Base-by-base conservation (phyloP, 2,329 filamentous ascomycete species). In the Ceratocystis smalleyi region DNA sequence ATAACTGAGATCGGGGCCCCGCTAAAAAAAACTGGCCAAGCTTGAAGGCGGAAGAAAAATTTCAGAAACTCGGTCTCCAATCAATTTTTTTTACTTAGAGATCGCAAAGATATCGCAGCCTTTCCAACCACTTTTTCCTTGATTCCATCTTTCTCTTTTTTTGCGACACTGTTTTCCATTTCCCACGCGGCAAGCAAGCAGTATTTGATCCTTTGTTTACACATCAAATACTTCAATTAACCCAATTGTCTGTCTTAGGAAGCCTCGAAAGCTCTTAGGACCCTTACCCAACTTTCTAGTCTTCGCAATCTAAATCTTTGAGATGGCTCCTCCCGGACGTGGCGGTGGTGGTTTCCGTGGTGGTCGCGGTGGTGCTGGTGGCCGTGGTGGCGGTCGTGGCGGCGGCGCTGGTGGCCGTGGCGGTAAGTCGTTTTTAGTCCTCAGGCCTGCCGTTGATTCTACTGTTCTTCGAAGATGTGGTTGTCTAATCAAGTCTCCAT, bases 301-400 rank as follows among this genome's bases (percentile, higher is more conserved):
- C 64, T 65, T 62, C 32, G 60, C 62, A 55, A 65, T 64, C 47
- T 70, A 69, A 67, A 71, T 67, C 2, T 61, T 61, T 71, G 71
- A 70, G 66, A 72, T 71, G 66, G 70, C 69, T 69, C 69, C 65
- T 67, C 67, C 70, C 63, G 69, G 71, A 67, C 71, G 69, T 51
- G 69, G 69, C 61, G 69, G 71, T 49, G 71, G 71, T 62, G 72
- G 73, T 67, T 71, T 69, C 68, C 70, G 72, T 66, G 72, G 72
- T 68, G 73, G 69, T 68, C 75, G 75, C 62, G 65, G 67, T 63
- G 66, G 66, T 67, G 65, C 49, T 62, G 43, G 43, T 65, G 65
- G 68, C 64, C 67, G 67, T 45, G 24, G 64, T n/a, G 65, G 67
- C 55, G 63, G 63, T 59, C 63, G 67, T 54, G 65, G 67, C 17